These are phyloP conservation scores for Coprinopsis sp. DNA, from an alignment of 768 basidiomycete genomes.

Conservation along the genomic window DNA sequence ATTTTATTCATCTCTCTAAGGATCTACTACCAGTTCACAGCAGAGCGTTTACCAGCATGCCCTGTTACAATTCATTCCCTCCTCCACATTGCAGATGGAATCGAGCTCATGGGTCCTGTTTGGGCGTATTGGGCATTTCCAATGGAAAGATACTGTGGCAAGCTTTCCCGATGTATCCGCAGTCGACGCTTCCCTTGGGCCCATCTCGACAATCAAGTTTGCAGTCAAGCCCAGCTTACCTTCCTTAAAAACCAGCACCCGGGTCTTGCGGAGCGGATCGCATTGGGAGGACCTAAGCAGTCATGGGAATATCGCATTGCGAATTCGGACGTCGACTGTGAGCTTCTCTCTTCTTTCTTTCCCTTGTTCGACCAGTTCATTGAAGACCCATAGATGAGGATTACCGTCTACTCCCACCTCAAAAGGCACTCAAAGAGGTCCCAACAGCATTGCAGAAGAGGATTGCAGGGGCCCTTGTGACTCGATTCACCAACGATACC, in stretches of 20 bases:
- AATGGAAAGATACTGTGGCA: slow-evolving; percentile 33
- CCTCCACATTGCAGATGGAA: slow-evolving; percentile 32
- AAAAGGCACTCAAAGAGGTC: too few species aligned
- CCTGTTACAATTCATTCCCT: slow-evolving; percentile 30
- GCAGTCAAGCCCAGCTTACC: background rate
- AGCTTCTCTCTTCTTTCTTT: too few species aligned
- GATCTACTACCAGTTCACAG: slow-evolving; percentile 26
- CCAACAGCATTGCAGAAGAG: too few species aligned
- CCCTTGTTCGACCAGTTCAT: too few species aligned
- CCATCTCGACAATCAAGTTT: slow-evolving; percentile 5
- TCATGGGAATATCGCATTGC: background rate
- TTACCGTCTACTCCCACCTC: too few species aligned
- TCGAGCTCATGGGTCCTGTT: slow-evolving; percentile 28
- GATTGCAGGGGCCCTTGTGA: too few species aligned
- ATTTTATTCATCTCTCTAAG: slow-evolving; percentile 14
- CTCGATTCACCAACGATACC: too few species aligned
- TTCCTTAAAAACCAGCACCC: background rate
- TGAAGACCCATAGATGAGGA: too few species aligned
- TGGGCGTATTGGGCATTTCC: slow-evolving; percentile 38
- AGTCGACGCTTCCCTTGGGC: slow-evolving; percentile 23
- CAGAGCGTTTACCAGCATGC: slow-evolving; percentile 21
- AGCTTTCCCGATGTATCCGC: slow-evolving; percentile 20
- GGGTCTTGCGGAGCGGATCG: background rate
- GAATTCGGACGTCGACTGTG: too few species aligned
- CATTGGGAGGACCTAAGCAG: background rate